Base-by-base conservation (phyloP, 2,329 filamentous ascomycete species). In the Paracamarosporium sp. region DNA sequence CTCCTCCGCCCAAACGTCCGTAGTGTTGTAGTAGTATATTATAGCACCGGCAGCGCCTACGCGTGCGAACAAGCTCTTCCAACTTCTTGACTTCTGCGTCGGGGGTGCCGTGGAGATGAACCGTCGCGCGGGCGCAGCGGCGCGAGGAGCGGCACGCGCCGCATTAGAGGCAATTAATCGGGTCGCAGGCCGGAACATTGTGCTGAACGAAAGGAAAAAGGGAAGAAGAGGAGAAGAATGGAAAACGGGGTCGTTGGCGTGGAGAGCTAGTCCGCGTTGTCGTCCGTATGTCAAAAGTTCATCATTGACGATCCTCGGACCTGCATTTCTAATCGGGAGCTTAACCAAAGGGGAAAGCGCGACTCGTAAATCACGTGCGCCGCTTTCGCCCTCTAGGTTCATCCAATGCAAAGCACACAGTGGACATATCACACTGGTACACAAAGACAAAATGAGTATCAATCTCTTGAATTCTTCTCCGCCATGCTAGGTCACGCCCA, bases 21-120 rank as follows among this genome's bases (percentile, higher is more conserved):
- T 94, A 7, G 93, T 97, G 81, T 93, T 96, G 78, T 98, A 99
- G 79, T 91, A 97, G 81, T 98, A 99, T 48, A 98, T 80, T 44
- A 89, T 88, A 20, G 85, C 92, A 57, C 82, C 83, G 0, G 92
- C 93, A 55, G 95, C 74, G 64, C 88, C 91, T 86, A 92, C 90
- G 81, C 94, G 86, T 69, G 86, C 75, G 4, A 83, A 84, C 50
- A 88, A 83, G 76, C 88, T 90, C 84, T 93, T 96, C 91, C 92
- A 97, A 74, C 88, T 90, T 75, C 92, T 82, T 69, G 87, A 87
- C 80, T 88, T 91, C 71, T 86, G 81, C 64, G 86, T 82, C 3
- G 89, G 81, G 53, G 83, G 80, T 61, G 81, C 80, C 65, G 83
- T 86, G 80, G 82, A 88, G 69, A 87, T 78, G 71, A 82, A 85